Base-by-base conservation (phyloP, 108 stramenopile species). In the Chaetoceros tenuissimus region DNA sequence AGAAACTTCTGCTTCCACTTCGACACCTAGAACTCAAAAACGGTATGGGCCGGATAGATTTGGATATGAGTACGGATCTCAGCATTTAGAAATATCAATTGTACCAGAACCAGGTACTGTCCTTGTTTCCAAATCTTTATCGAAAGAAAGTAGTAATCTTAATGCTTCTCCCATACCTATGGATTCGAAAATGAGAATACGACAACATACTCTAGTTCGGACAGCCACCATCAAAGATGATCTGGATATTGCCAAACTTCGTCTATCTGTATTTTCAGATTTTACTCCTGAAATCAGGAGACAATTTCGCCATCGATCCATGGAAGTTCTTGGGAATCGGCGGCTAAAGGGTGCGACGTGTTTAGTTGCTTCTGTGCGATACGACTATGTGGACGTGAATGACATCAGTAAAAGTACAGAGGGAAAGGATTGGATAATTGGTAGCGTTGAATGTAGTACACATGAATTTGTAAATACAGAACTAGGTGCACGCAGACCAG, bases 401-500 rank as follows among this genome's bases (percentile, higher is more conserved):
- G 34, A 40, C 8, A 10, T 24, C 21, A 31, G n/a, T 2, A 10
- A 44, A 57, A n/a, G 29, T 31, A 31, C 51, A 24, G 20, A 64
- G 46, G 24, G 28, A 44, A 3, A 25, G 18, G 48, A 51, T 7
- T 40, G 23, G 46, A 73, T 92, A 22, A 57, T 87, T 26, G 91
- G 91, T 20, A 87, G 74, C 51, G 87, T 79, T 17, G 91, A 92
- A 59, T 81, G 81, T 44, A 85, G 84, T 53, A 70, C 78, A 73
- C 85, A 89, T 54, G 91, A 92, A 70, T 89, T 92, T 51, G 46
- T 62, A 34, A 72, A 71, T 8, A 92, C 91, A 5, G 48, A 66
- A 27, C 61, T 92, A 10, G 91, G 87, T 25, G 53, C 52, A 29
- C 57, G 71, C 0, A 60, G 85, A 50, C 82, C 65, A 1, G 66